Base-by-base conservation (phyloP, 495 filamentous ascomycete genomes). In the Annulohypoxylon maeteangense region DNA sequence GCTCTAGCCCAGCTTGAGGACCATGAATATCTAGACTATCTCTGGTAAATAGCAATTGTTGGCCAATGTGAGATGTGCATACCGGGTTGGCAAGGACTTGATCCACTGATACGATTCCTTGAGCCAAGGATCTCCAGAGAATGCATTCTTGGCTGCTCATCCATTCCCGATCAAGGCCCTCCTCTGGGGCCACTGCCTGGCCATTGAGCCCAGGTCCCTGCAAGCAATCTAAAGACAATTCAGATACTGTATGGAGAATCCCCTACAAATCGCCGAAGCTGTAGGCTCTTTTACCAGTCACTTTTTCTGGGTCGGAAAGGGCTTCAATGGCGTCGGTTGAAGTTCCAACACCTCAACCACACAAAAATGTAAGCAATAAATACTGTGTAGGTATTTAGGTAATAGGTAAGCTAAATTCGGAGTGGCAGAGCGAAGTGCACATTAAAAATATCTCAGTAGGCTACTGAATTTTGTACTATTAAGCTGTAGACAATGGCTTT, bases 71-170 rank as follows among this genome's bases (percentile, higher is more conserved):
- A 68, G 58, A 68, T 72, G 58, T 20, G 42, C 50, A 67, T 62
- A 47, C 57, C 51, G 29, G 68, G 68, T 32, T 62, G 44, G 69
- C 27, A 72, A 64, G 51, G 45, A 59, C 50, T 11, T 29, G 64
- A 53, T 56, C 53, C 60, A 55, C 55, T 48, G 58, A 58, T 68
- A 55, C 36, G 69, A 47, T 65, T 65, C 40, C 61, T 50, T 31
- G 29, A 61, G 40, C 57, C 65, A 68, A 62, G 60, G 70, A 65
- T 72, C 70, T 68, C 65, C 70, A 65, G 65, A 68, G 53, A 61
- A 54, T 27, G 31, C 23, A 47, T 50, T 68, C 70, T 73, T 73
- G 61, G 70, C 70, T 47, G 70, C 22, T 58, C 48, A 73, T 73
- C 65, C 47, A 62, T 68, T 58, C 65, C 70, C 60, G 29, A 65